Conservation (phyloP, 1,284 basidiomycete species). For the Ceratobasidium sp. region DNA sequence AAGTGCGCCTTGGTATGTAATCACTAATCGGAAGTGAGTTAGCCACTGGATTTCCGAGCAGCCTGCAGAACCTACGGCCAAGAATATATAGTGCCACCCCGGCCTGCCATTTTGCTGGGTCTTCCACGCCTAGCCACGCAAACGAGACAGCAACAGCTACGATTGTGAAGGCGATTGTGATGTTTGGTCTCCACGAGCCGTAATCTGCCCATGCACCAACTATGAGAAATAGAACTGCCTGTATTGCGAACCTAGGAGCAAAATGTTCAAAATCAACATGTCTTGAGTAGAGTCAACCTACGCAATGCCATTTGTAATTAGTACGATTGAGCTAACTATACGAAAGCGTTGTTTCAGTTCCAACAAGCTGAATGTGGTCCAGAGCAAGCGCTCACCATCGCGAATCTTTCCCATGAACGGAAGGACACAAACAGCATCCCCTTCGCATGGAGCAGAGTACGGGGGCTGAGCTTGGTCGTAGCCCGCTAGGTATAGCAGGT, state of each 20-base stretch:
- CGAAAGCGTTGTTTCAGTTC: background rate
- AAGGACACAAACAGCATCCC: slow-evolving; percentile 69
- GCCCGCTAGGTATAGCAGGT: slow-evolving; percentile 76
- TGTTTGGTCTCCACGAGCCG: slow-evolving; percentile 79
- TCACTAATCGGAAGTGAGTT: slow-evolving; percentile 64
- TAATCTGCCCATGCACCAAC: slow-evolving; percentile 85
- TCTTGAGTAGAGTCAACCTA: background rate
- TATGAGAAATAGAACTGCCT: slow-evolving; percentile 71
- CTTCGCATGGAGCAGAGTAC: slow-evolving; percentile 66
- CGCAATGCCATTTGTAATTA: slow-evolving; percentile 74
- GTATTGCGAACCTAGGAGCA: slow-evolving; percentile 74
- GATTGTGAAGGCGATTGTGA: slow-evolving; percentile 81
- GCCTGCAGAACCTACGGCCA: slow-evolving; percentile 66
- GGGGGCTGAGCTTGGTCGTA: slow-evolving; percentile 73
- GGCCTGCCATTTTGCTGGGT: slow-evolving; percentile 75
- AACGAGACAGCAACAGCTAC: slow-evolving; percentile 77
- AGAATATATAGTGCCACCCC: slow-evolving; percentile 80
- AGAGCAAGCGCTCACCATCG: slow-evolving; percentile 64
- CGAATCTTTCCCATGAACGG: slow-evolving; percentile 74
- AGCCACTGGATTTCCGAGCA: background rate
- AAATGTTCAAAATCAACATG: slow-evolving; percentile 38
- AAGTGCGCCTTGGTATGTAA: slow-evolving; percentile 81
- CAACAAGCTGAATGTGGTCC: background rate
- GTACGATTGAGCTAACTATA: slow-evolving; percentile 80
- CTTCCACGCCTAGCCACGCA: slow-evolving; percentile 79